Conservation (phyloP, 1,139 yeast species). For the Saccharomyces uvarum region DNA sequence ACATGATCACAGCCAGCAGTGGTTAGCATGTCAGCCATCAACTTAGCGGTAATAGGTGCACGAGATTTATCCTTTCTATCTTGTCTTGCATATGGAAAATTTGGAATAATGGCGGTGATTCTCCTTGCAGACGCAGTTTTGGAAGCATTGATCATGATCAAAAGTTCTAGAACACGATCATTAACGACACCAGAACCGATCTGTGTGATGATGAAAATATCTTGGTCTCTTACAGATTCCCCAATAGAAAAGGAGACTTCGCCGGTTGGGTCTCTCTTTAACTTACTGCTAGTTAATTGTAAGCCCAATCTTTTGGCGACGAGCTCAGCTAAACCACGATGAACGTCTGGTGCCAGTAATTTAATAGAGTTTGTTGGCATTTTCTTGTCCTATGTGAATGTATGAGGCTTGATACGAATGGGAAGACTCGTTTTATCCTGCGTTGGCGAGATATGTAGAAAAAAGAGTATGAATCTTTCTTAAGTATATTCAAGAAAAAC, state of each 20-base stretch:
- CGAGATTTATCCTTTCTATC: slow-evolving; percentile 93
- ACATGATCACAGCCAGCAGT: slow-evolving; percentile 97
- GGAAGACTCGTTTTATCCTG: neutral
- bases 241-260: slow-evolving; percentile 91
- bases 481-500: neutral
- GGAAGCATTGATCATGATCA: slow-evolving; percentile 92
- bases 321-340: slow-evolving; percentile 77
- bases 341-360: slow-evolving; percentile 81
- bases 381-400: slow-evolving; percentile 3
- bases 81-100: slow-evolving; percentile 95
- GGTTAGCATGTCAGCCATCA: slow-evolving; percentile 89
- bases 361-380: slow-evolving; percentile 84
- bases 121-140: slow-evolving; percentile 92
- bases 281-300: slow-evolving; percentile 53
- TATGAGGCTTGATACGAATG: slow-evolving; percentile 1
- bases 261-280: slow-evolving; percentile 66
- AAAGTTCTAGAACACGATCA: slow-evolving; percentile 77
- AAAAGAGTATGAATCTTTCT: slow-evolving; percentile 1
- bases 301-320: slow-evolving; percentile 65
- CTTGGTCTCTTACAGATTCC: slow-evolving; percentile 95
- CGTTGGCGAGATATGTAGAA: neutral
- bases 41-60: slow-evolving; percentile 95
- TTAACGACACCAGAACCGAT: slow-evolving; percentile 90
- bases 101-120: slow-evolving; percentile 90
- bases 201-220: slow-evolving; percentile 78